Evolutionary conservation across 371 early-diverging fungal genomes (phyloP).

Genomic region (Dinochytrium kinnereticum): DNA sequence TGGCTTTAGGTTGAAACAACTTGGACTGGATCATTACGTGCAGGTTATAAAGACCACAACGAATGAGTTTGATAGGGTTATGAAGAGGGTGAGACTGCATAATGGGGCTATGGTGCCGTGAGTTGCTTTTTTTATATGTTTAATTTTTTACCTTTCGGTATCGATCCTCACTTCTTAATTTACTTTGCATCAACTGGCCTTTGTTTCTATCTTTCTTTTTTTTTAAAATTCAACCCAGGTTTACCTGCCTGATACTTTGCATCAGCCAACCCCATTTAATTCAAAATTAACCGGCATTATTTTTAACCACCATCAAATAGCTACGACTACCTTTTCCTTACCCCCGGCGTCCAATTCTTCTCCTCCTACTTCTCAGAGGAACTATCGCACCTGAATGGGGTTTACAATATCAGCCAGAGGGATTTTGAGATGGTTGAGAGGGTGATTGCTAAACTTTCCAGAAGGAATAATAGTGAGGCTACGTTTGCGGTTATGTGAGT

Average conservation of each 20-base stretch:
- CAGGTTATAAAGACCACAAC: slow-evolving; percentile 38
- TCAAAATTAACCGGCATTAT: background rate
- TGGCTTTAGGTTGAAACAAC: slow-evolving; percentile 42
- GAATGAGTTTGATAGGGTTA: slow-evolving; percentile 44
- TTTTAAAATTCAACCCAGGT: too few relatives aligned
- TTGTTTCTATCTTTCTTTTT: too few relatives aligned
- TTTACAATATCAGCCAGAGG: slow-evolving; percentile 31
- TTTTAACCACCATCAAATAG: slow-evolving; percentile 25
- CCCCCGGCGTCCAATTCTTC: slow-evolving; percentile 51
- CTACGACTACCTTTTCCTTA: slow-evolving; percentile 54
- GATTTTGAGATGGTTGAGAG: slow-evolving; percentile 19
- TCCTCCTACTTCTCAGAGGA: slow-evolving; percentile 30
- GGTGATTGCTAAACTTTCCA: slow-evolving; percentile 1
- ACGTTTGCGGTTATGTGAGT: slow-evolving; percentile 29
- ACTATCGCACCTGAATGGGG: slow-evolving; percentile 35
- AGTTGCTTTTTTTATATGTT: background rate
- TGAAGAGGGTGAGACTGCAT: slow-evolving; percentile 34
- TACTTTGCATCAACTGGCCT: too few relatives aligned
- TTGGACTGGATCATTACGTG: slow-evolving; percentile 47
- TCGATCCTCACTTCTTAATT: too few relatives aligned
- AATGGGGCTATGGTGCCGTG: slow-evolving; percentile 39
- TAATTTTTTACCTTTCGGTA: background rate
- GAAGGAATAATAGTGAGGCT: slow-evolving; percentile 16
- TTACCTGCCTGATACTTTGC: too few relatives aligned
- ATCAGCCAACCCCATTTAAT: background rate